Evolutionary conservation across 2,329 filamentous ascomycete species (phyloP), one percentile per base, ranked within the genome.

Genomic region (Phialophora chinensis): DNA sequence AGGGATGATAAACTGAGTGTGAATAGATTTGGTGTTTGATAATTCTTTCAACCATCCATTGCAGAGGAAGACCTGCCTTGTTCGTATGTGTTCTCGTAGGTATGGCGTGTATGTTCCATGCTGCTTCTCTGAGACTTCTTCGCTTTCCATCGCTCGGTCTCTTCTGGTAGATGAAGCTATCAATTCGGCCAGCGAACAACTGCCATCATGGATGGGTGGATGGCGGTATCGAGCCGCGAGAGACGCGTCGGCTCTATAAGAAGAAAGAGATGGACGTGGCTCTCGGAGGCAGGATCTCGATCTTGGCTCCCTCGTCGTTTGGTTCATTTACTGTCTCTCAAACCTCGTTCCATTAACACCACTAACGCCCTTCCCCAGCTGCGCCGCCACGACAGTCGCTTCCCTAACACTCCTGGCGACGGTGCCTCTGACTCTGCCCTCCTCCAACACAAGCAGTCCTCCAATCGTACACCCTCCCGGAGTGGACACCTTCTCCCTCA

Each of bases 371-470:
- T 69, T 71, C 7, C 85, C 84, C 65, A 87, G 75, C 71, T 86
- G 77, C 62, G 82, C 82, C 3, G 86, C 86, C 65, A 87, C 81
- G 38, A 83, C 82, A n/a, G 86, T 86, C 6, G 86, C 85, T 73
- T 88, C 86, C 67, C 86, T 77, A 20, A 88, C 80, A 75, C 87
- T 91, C 72, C 90, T 83, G 33, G 87, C 83, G 71, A 92, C 86
- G n/a, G 89, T 84, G 27, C 89, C 88, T 42, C 87, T 83, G 52
- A 92, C 92, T n/a, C 86, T 87, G 7, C 90, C 87, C 74, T 98
- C 94, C 77, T 98, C 95, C 42, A 89, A 75, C 25, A 86, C 85
- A 75, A 87, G 77, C 68, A 89, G 73, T 0, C 87, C 87, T 1
- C 84, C 86, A 72, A 88, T 87, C 10, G 87, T 89, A 74, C 86